Evolutionary conservation across 495 filamentous ascomycete species (phyloP).

Genomic region (Penicillium soppii): DNA sequence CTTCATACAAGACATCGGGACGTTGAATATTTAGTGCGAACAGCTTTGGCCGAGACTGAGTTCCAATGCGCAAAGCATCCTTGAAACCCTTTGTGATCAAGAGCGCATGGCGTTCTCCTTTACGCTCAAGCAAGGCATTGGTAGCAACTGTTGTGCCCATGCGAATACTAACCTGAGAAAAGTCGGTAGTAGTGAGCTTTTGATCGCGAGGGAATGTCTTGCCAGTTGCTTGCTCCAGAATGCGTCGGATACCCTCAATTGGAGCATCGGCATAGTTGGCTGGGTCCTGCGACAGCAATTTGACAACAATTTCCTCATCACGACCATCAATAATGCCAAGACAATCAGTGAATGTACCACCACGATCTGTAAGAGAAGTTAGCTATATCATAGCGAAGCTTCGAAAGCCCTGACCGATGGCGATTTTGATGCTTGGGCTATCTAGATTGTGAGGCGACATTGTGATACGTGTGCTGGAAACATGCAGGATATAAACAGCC

Average conservation of each 20-base stretch:
- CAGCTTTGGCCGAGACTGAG: constrained; percentile 52
- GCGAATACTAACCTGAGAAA: constrained; percentile 8
- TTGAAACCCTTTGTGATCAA: constrained; percentile 43
- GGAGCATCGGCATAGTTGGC: constrained; percentile 20
- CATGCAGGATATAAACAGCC: constrained; percentile 5
- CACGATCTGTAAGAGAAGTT: constrained; percentile 14
- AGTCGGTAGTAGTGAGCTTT: constrained; percentile 13
- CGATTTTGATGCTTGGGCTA: constrained; percentile 22
- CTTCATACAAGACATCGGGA: constrained; percentile 14
- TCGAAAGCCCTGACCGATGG: constrained; percentile 20
- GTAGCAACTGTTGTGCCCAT: constrained; percentile 24
- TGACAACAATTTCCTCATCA: constrained; percentile 20
- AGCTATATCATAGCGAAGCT: not conserved
- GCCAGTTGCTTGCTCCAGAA: constrained; percentile 20
- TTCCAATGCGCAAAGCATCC: constrained; percentile 30
- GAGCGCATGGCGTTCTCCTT: constrained; percentile 84
- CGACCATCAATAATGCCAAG: constrained; percentile 11
- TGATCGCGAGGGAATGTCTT: constrained; percentile 15
- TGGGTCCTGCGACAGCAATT: constrained; percentile 15
- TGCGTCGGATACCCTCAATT: constrained; percentile 18
- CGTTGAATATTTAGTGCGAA: constrained; percentile 19
- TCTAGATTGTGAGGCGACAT: too few species aligned
- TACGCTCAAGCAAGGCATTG: constrained; percentile 46
- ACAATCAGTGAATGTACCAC: constrained; percentile 25
- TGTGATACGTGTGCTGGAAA: constrained; percentile 17